Base-by-base conservation (phyloP, 169 alveolate genomes). In the Ichthyophthirius multifiliis region DNA sequence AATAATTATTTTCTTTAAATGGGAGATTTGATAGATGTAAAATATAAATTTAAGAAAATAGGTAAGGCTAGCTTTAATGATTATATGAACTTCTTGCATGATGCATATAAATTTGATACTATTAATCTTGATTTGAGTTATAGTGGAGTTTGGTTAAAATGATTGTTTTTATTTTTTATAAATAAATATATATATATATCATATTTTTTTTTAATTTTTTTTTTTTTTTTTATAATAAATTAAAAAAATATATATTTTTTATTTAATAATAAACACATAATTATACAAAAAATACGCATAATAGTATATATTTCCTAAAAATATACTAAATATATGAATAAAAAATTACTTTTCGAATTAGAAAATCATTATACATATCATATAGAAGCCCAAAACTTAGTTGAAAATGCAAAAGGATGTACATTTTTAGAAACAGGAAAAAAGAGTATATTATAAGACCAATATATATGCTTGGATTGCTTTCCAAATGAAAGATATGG, bases 21-120 rank as follows among this genome's bases (percentile, higher is more conserved):
- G 48, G 93, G 90, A 31, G 96, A 92, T 73, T 43, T 76, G 20
- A 64, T 92, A 41, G 83, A 86, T 1, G 73, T 92, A 0, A 81
- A 85, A 55, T 86, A 87, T 27, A 46, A 47, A 35, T 76, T 87
- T n/a, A 45, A 85, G 15, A 82, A 65, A 34, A 32, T 64, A 37
- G 96, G 96, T 5, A 39, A 62, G n/a, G 83, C 90, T 27, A 65
- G 47, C 10, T 89, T 83, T 65, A 48, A 65, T 34, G 94, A 92
- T n/a, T 92, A 89, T 65, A 83, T 87, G 93, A 86, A 76, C 71
- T 92, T 92, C 81, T 75, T 92, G 43, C 94, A 89, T 71, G 92
- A 87, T 64, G 93, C 94, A 45, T 86, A 85, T 64, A 92, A 89
- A 67, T 44, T 82, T 23, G 91, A 87, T 15, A 55, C 82, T 13